phyloP scores from a whole-genome alignment of 306 rosid species.

The Sesbania bispinosa region DNA sequence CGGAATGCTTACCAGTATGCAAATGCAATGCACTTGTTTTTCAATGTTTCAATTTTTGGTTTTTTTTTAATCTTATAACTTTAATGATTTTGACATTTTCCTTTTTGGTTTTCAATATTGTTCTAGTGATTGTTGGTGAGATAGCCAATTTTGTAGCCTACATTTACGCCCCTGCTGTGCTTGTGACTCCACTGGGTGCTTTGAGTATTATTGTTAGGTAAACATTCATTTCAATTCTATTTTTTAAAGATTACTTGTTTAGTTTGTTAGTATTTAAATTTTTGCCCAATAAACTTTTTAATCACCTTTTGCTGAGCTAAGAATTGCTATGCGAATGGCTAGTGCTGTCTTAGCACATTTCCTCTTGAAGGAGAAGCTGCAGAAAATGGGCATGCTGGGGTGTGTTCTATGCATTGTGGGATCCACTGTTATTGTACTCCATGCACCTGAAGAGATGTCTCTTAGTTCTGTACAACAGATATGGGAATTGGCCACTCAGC shows the following conservation, averaged over 20 bases:
- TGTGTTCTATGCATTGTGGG: constrained; percentile 84
- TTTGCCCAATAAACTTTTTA: background rate
- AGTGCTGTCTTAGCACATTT: constrained; percentile 92
- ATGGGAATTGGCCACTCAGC: constrained; percentile 82
- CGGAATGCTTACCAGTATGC: constrained; percentile 87
- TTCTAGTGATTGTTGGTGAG: constrained; percentile 82
- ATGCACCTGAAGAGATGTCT: constrained; percentile 64
- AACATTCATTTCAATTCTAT: background rate
- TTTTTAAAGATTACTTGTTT: background rate
- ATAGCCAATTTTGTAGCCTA: constrained; percentile 81
- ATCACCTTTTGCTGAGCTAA: background rate
- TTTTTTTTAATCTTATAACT: background rate
- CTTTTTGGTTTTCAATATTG: background rate
- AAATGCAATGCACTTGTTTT: background rate
- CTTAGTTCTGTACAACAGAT: constrained; percentile 67
- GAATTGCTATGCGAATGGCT: constrained; percentile 27
- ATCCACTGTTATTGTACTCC: constrained; percentile 72
- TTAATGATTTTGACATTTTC: background rate
- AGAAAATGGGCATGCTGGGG: constrained; percentile 83
- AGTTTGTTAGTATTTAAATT: background rate
- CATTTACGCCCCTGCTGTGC: constrained; percentile 79
- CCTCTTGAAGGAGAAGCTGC: constrained; percentile 72
- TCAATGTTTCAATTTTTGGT: background rate
- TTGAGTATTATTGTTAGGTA: constrained; percentile 91
- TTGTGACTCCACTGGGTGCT: constrained; percentile 91